Evolutionary conservation across 805 yeast genomes (phyloP), one percentile per base, ranked within the genome.

Genomic region (Clavispora santaluciae): DNA sequence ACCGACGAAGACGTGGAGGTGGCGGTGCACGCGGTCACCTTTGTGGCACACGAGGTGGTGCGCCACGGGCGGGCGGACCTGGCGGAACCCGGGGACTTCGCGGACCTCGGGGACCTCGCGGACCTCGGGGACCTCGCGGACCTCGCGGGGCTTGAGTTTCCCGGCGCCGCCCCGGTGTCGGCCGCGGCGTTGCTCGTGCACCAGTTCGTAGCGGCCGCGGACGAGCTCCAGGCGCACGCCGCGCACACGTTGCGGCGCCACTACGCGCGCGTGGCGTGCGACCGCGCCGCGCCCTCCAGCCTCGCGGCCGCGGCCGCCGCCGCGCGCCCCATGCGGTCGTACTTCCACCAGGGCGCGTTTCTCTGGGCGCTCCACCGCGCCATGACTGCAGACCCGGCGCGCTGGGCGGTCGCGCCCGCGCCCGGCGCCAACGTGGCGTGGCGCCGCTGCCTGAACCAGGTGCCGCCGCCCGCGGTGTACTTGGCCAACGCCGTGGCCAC

Each of bases 1-100:
- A 53, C 60, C 5, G 71, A 72, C 42, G 59, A 60, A 16, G 34
- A 63, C 3, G 42, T 46, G 1, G 34, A 48, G 5, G 63, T 68
- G 1, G 42, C 55, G 17, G 56, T 71, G 6, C 46, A 45, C 16
- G 51, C 58, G 31, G 49, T 68, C n/a, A 55, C 58, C 4, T 57
- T 68, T 33, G 68, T 62, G 30, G 40, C 61, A 7, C 50, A 52
- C 40, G 43, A 50, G 20, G 59, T 68, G 4, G 40, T 64, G 10
- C 52, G 57, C 11, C 35, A 48, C 5, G 55, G 46, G 2, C 48
- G 54, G 49, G 17, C n/a, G 15, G 15, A 26, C 30, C 17, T 8
- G 17, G 30, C n/a, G n/a, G n/a, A n/a, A n/a, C n/a, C n/a, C n/a
- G n/a, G n/a, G n/a, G n/a, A n/a, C n/a, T n/a, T n/a, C n/a, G n/a